A percentile compares a stretch with the other conserved stretches of the same genome.
Conservation (phyloP, 371 early-diverging fungal species). For the Capillidium rhysosporum region DNA sequence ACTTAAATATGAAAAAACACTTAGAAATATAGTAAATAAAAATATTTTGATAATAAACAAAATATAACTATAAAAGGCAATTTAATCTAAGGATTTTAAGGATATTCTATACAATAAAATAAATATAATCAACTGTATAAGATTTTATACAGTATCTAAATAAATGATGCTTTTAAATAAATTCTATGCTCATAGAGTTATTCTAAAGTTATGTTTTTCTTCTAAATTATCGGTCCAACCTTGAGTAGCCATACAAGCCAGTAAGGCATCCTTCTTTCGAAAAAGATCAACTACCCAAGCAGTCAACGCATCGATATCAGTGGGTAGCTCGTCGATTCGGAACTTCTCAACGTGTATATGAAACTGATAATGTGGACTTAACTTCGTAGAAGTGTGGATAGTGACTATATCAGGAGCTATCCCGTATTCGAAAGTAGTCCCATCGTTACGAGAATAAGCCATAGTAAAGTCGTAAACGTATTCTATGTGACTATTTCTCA, state of each 20-base stretch:
- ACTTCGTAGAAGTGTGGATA: constrained; percentile 21
- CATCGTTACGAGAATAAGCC: constrained; percentile 23
- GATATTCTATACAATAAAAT: no score
- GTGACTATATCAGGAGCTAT: constrained; percentile 36
- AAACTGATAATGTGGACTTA: constrained; percentile 38
- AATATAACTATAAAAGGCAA: no score
- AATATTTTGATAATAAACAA: no score
- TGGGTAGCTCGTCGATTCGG: constrained; percentile 32
- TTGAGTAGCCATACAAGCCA: constrained; percentile 17
- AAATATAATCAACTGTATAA: no score
- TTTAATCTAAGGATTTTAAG: no score
- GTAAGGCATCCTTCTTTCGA: constrained; percentile 36
- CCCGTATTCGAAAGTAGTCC: constrained; percentile 16
- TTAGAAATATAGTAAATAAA: no score
- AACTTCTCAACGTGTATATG: constrained; percentile 40
- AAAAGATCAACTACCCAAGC: constrained; percentile 38
- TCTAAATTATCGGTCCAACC: not conserved
- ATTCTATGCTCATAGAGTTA: no score
- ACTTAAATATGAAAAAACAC: no score
- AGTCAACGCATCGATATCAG: constrained; percentile 27
- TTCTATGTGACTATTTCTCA: constrained; percentile 37
- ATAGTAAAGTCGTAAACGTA: constrained; percentile 46
- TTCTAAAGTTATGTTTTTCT: not conserved
- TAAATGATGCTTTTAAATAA: constrained; percentile 2
- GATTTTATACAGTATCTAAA: no score